Percentiles rank a stretch among this genome's conserved stretches.
These are phyloP conservation scores for Candida rishiriensis DNA, from an alignment of 805 yeast genomes.

Conservation along the genomic window DNA sequence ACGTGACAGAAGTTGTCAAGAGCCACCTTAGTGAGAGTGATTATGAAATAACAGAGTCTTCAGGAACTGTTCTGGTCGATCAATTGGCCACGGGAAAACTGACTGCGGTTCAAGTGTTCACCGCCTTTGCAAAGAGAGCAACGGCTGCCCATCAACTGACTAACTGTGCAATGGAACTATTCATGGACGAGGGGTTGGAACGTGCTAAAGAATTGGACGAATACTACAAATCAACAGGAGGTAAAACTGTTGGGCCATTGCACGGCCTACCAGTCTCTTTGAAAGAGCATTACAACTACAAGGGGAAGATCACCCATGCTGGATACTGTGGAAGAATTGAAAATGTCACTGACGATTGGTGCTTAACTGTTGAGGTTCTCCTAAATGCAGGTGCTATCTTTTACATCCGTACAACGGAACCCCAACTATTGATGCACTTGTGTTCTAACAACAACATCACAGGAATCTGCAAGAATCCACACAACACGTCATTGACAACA, in stretches of 20 bases:
- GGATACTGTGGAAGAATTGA: conserved; percentile 39
- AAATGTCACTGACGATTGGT: conserved; percentile 28
- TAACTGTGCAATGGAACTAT: conserved; percentile 37
- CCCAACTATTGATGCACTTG: conserved; percentile 50
- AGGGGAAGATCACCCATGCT: conserved; percentile 43
- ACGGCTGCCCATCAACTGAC: conserved; percentile 52
- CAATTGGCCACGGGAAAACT: conserved; percentile 26
- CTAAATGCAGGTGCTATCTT: conserved; percentile 47
- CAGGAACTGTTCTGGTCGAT: conserved; percentile 16
- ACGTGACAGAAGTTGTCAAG: conserved; percentile 25
- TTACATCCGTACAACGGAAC: conserved; percentile 52
- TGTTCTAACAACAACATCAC: conserved; percentile 52
- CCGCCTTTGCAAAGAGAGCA: conserved; percentile 53
- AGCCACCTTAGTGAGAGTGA: conserved; percentile 32
- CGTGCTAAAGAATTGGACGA: conserved; percentile 54
- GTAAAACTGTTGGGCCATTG: conserved; percentile 51
- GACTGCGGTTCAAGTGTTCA: conserved; percentile 40
- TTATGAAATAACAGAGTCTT: conserved; percentile 35
- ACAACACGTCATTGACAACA: conserved; percentile 38
- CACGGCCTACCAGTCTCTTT: conserved; percentile 55
- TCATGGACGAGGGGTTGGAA: conserved; percentile 54
- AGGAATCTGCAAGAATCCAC: conserved; percentile 49
- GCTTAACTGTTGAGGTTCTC: conserved; percentile 36
- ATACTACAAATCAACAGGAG: conserved; percentile 41
- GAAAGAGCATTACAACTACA: conserved; percentile 41